Percentiles rank a stretch among this genome's conserved stretches.
phyloP scores from a whole-genome alignment of 768 basidiomycete species.

The Lactarius indigo region DNA sequence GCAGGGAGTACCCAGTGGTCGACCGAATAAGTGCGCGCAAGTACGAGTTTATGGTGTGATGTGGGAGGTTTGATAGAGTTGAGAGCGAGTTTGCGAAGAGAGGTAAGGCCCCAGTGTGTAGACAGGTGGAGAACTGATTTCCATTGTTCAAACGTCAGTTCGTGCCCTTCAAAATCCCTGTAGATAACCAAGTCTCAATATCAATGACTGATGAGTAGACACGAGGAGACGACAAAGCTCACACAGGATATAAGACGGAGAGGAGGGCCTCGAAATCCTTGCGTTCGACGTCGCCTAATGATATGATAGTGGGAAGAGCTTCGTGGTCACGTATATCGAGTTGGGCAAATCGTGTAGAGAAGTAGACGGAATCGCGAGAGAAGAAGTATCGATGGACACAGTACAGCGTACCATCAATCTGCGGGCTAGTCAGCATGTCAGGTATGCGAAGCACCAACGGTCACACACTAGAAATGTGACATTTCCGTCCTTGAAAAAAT shows the following conservation, averaged over 20 bases:
- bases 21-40: slow-evolving; percentile 6
- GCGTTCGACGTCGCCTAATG: neutral
- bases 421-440: neutral
- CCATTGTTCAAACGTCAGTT: slow-evolving; percentile 25
- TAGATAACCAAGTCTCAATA: neutral
- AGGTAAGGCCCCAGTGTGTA: slow-evolving; percentile 32
- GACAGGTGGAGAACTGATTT: slow-evolving; percentile 29
- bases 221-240: neutral
- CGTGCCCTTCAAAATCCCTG: slow-evolving; percentile 3
- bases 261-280: slow-evolving; percentile 1
- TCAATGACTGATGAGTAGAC: neutral
- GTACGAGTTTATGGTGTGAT: slow-evolving; percentile 6
- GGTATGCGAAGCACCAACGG: too few species aligned
- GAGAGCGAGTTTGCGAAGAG: slow-evolving; percentile 7
- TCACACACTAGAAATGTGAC: slow-evolving; percentile 19
- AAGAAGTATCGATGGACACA: slow-evolving; percentile 24
- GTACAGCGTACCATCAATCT: slow-evolving; percentile 21
- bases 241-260: slow-evolving; percentile 6
- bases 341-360: slow-evolving; percentile 12
- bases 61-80: neutral
- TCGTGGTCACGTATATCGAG: slow-evolving; percentile 18
- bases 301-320: slow-evolving; percentile 6
- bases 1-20: slow-evolving; percentile 21
- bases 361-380: slow-evolving; percentile 23
- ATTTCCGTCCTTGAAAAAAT: slow-evolving; percentile 24